Base-by-base conservation (phyloP, 2,329 filamentous ascomycete species). In the Chaetothyriales sp. region DNA sequence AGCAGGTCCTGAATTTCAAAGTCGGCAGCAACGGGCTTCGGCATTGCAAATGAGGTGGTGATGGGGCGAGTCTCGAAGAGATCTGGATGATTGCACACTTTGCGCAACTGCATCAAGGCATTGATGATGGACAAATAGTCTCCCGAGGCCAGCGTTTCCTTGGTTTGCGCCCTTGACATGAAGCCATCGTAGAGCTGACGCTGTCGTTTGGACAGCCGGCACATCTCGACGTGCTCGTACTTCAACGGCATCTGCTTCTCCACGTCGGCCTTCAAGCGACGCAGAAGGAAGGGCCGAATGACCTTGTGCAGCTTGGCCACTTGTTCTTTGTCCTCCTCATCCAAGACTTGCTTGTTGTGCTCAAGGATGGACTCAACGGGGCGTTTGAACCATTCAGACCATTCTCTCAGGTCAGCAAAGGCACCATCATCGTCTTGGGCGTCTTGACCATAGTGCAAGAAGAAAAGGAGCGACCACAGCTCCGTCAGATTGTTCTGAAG, bases 161-260 rank as follows among this genome's bases (percentile, higher is more conserved):
- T 83, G 0, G 92, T 97, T 61, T 95, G 88, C 2, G 85, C 84
- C 51, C 89, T 82, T 33, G 87, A 88, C 71, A 98, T 81, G 68
- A 97, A 98, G 1, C 90, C 90, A 68, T 98, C 92, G 63, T 98
- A 98, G 7, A 98, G 73, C 68, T 95, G 92, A 44, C 92, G 82
- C 65, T 98, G 92, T 20, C 92, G 83, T 66, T 97, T 95, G 5
- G 90, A 97, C 4, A 98, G 75, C 45, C 90, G 85, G 67, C 92
- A 98, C 63, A 94, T 89, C 58, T 97, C 86, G 18, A 98, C 89
- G 63, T 95, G 89, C 67, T 98, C 94, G 64, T 95, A 95, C 67
- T 98, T 98, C 55, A 81, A 89, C 0, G 94, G 92, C 86, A 98
- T 95, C 66, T 98, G 92, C 70, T 97, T 95, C 70, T 98, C 94